A percentile compares a stretch with the other conserved stretches of the same genome.
phyloP scores from a whole-genome alignment of 2,329 filamentous ascomycete species.

The Daldinia sp. region DNA sequence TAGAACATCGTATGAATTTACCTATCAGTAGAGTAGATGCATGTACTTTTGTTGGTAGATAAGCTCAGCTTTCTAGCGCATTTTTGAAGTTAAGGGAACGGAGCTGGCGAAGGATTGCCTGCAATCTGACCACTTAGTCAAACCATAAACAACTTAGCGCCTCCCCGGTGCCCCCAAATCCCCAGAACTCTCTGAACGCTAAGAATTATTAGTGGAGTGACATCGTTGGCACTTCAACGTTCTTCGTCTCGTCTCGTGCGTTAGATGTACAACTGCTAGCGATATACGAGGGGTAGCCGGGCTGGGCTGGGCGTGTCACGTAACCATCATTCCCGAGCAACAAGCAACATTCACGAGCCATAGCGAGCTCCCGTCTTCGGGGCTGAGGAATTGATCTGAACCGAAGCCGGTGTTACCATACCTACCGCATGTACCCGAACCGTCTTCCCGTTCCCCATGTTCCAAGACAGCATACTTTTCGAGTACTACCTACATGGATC shows the following conservation, averaged over 20 bases:
- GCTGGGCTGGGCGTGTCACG: constrained; percentile 20
- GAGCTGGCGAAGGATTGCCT: constrained; percentile 30
- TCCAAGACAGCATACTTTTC: not conserved
- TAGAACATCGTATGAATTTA: constrained; percentile 5
- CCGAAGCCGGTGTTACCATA: constrained; percentile 17
- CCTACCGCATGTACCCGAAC: not conserved
- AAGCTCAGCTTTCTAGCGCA: constrained; percentile 1
- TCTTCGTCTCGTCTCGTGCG: constrained; percentile 8
- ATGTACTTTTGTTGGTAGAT: too few species aligned
- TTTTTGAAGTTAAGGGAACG: constrained; percentile 3
- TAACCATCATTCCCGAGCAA: constrained; percentile 26
- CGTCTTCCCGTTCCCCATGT: not conserved
- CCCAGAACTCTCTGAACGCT: constrained; percentile 15
- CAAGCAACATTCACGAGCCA: constrained; percentile 22
- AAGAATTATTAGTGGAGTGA: constrained; percentile 27
- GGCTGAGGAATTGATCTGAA: constrained; percentile 4
- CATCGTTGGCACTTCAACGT: constrained; percentile 8
- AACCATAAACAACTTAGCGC: constrained; percentile 21
- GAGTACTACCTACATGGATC: too few species aligned
- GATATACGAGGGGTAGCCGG: not conserved
- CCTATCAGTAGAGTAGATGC: too few species aligned
- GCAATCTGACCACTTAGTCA: constrained; percentile 22
- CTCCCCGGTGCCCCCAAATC: constrained; percentile 10
- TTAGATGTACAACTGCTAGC: constrained; percentile 1
- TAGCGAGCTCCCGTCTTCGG: not conserved